Evolutionary conservation across 495 filamentous ascomycete genomes (phyloP).

Genomic region (Lepidopterella palustris): DNA sequence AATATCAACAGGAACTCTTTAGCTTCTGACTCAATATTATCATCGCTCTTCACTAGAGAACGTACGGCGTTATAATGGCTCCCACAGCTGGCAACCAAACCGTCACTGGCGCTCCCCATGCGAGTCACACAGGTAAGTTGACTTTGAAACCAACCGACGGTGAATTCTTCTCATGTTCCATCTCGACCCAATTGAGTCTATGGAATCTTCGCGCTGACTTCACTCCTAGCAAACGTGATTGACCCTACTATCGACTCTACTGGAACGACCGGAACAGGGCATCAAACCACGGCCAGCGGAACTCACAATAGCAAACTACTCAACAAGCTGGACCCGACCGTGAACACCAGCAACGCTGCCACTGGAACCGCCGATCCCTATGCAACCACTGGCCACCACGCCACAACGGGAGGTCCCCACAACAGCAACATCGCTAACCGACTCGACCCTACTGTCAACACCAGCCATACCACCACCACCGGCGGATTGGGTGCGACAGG

Average conservation of each 20-base stretch:
- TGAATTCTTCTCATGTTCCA: no score
- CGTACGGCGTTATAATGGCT: no score
- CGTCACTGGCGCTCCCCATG: conserved; percentile 10
- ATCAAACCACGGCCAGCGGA: conserved; percentile 8
- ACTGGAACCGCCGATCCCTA: neutral
- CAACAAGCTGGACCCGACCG: neutral
- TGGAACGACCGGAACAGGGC: neutral
- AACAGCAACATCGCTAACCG: neutral
- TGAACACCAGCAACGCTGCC: neutral
- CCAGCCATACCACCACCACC: neutral
- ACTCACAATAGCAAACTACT: neutral
- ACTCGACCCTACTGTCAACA: neutral
- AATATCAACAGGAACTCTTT: no score
- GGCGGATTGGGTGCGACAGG: neutral
- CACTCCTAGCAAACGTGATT: neutral
- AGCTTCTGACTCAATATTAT: no score
- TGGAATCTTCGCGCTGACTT: neutral
- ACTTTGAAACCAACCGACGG: no score
- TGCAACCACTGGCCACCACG: neutral
- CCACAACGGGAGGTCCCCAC: neutral
- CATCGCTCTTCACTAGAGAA: no score
- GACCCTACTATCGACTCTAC: neutral
- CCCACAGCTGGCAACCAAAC: neutral
- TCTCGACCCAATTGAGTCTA: no score
- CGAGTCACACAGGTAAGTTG: conserved; percentile 2